These are phyloP conservation scores for Prorocentrum cordatum DNA, from an alignment of 169 alveolate genomes.

Conservation along the genomic window DNA sequence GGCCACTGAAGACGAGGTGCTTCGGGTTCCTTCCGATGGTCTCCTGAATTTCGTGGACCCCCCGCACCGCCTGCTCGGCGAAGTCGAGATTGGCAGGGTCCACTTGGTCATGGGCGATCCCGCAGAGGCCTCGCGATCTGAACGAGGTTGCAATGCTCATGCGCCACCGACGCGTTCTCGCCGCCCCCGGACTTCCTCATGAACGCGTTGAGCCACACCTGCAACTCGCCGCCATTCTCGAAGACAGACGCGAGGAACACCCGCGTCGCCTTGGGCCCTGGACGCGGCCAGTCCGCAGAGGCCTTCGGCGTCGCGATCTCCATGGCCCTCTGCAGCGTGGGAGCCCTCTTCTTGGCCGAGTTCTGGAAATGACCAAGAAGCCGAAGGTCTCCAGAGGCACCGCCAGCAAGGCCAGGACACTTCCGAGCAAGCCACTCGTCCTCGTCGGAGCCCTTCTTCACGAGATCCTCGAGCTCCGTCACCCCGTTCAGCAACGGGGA, in stretches of 20 bases:
- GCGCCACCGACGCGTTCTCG: not conserved
- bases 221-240: not conserved
- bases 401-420: slow-evolving; percentile 12
- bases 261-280: slow-evolving; percentile 1
- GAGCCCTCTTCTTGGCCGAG: too few species aligned
- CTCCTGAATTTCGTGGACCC: not conserved
- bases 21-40: too few species aligned
- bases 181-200: not conserved
- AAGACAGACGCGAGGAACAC: not conserved
- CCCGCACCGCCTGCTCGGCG: not conserved
- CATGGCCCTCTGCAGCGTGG: too few species aligned
- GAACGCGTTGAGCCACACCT: not conserved
- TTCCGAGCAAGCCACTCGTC: not conserved
- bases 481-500: too few species aligned
- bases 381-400: slow-evolving; percentile 7
- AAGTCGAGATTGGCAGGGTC: not conserved
- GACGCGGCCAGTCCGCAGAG: not conserved
- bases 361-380: too few species aligned
- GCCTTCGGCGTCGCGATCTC: too few species aligned
- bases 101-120: slow-evolving; percentile 2
- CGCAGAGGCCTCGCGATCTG: not conserved
- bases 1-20: slow-evolving; percentile 17
- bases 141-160: not conserved
- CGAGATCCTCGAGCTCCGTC: too few species aligned
- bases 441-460: not conserved